These are phyloP conservation scores for Termitomyces sp. DNA, from an alignment of 768 basidiomycete species.

Conservation along the genomic window DNA sequence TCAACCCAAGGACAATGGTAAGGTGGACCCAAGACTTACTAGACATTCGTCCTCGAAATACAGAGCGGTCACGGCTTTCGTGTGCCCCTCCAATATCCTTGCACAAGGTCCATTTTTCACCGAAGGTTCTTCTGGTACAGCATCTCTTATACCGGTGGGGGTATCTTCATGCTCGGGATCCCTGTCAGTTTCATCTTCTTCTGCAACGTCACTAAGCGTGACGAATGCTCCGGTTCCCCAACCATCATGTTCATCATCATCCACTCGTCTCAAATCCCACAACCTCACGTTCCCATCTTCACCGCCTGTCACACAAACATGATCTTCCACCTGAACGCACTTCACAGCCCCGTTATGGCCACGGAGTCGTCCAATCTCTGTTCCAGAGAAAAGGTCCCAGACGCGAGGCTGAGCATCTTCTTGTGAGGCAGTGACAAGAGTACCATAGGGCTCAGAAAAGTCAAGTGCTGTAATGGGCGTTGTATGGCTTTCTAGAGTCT, in stretches of 20 bases:
- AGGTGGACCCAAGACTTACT: constrained; percentile 40
- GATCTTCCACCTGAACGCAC: constrained; percentile 89
- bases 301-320: constrained; percentile 86
- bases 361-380: constrained; percentile 78
- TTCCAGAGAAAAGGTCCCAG: constrained; percentile 92
- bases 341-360: constrained; percentile 85
- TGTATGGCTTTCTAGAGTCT: constrained; percentile 82
- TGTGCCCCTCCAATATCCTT: constrained; percentile 84
- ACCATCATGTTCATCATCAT: constrained; percentile 58
- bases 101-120: constrained; percentile 60
- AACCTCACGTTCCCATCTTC: constrained; percentile 81
- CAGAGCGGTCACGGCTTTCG: constrained; percentile 86
- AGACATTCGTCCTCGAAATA: constrained; percentile 96
- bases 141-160: constrained; percentile 37
- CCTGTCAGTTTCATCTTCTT: constrained; percentile 58
- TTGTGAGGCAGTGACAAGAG: constrained; percentile 82
- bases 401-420: constrained; percentile 87
- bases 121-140: constrained; percentile 29
- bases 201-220: constrained; percentile 58
- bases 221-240: constrained; percentile 53
- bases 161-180: constrained; percentile 36
- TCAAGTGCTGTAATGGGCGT: constrained; percentile 87
- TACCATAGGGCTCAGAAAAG: constrained; percentile 96
- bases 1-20: constrained; percentile 8
- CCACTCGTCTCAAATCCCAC: constrained; percentile 89